Base-by-base conservation (phyloP, 1,139 yeast species). In the Scheffersomyces quercinus region DNA sequence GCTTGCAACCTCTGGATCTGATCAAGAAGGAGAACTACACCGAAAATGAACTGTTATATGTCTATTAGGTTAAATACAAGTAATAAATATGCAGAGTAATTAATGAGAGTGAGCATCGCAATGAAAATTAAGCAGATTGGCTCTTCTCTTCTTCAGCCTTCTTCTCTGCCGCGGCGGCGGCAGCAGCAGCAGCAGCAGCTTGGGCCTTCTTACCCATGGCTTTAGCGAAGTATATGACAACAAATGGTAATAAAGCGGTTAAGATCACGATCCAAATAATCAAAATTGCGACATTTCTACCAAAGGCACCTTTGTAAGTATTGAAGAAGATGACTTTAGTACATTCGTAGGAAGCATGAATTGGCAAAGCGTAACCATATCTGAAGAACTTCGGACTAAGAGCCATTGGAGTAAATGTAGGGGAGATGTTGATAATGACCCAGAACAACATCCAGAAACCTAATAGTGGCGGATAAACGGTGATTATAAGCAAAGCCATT, bases 381-480 rank as follows among this genome's bases (percentile, higher is more conserved):
- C 74, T 53, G 54, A 50, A 70, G 40, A 70, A 66, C 37, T 60
- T 43, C 5, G 75, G 65, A 28, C 58, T 51, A 37, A 70, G 59
- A 0, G 68, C 73, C 36, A 70, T 53, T 5, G 75, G 74, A 7
- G 70, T 53, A 47, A 68, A 70, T 1, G 75, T 68, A 9, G 74
- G 68, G 2, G 74, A 54, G 42, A 70, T 69, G 49, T 70, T 70
- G 35, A 57, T 38, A 43, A 70, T 60, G 36, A 70, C 75, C 75
- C 75, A 69, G 43, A 68, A 68, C 41, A 70, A 59, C 50, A 70
- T 53, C 75, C 75, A 70, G 54, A 72, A 72, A 3, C 77, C 78
- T 20, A 73, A 50, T 32, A 70, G 48, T 12, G 77, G 76, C 1
- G 77, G 77, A 41, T 59, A 60, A 12, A 55, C 4, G 41, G 65